These are phyloP conservation scores for Colletotrichum magnum DNA, from an alignment of 2,329 filamentous ascomycete species.

Conservation along the genomic window DNA sequence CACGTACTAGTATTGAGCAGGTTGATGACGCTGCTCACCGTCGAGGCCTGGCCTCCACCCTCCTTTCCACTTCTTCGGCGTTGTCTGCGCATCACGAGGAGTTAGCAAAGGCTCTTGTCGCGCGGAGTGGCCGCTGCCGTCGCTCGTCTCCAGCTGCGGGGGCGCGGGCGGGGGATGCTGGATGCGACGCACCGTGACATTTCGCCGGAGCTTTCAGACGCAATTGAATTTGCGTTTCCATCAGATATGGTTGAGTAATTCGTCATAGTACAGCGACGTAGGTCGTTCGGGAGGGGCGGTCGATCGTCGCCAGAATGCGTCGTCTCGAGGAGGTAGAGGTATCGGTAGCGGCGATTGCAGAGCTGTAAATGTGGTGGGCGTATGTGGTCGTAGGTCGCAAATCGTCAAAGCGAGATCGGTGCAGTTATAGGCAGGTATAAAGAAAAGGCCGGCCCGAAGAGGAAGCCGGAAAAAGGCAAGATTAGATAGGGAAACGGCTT, in stretches of 20 bases:
- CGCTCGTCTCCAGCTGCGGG: background rate
- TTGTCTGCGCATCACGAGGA: conserved; percentile 53
- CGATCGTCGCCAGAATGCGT: conserved; percentile 29
- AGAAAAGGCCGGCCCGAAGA: conserved; percentile 10
- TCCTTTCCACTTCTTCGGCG: conserved; percentile 79
- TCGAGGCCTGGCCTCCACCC: conserved; percentile 86
- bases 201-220: conserved; percentile 40
- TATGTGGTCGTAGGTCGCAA: conserved; percentile 19
- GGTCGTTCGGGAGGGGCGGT: conserved; percentile 9
- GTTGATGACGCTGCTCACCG: conserved; percentile 93
- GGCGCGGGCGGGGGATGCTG: background rate
- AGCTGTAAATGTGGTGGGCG: background rate
- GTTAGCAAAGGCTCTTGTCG: conserved; percentile 9
- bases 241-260: conserved; percentile 68
- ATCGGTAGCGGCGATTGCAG: background rate
- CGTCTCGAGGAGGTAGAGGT: conserved; percentile 11
- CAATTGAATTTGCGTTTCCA: conserved; percentile 53
- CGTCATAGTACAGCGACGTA: conserved; percentile 57
- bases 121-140: background rate
- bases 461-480: conserved; percentile 26
- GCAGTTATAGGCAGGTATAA: conserved; percentile 19
- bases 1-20: conserved; percentile 91
- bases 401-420: conserved; percentile 10
- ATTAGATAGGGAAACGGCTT: conserved; percentile 20
- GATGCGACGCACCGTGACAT: conserved; percentile 39